Evolutionary conservation across 345 rosid genomes (phyloP).

Genomic region (Citrus medica): DNA sequence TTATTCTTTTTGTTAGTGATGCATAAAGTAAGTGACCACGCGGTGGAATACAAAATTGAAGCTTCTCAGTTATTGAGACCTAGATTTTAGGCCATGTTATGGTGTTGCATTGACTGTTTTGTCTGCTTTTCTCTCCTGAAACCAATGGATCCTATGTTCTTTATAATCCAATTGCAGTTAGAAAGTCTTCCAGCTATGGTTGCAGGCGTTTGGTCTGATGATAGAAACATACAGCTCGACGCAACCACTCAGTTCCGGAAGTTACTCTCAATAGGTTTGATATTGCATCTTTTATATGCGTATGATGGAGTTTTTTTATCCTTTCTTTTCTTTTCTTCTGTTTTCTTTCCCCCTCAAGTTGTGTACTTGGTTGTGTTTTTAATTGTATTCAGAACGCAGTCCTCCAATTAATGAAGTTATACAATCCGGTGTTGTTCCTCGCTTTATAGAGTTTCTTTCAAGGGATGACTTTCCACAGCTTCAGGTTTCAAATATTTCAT

Average conservation of each 20-base stretch:
- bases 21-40: background rate
- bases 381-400: constrained; percentile 47
- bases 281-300: background rate
- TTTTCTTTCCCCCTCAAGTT: background rate
- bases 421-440: constrained; percentile 70
- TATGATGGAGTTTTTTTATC: background rate
- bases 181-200: constrained; percentile 64
- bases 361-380: background rate
- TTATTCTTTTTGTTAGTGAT: background rate
- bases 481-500: constrained; percentile 39
- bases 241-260: constrained; percentile 68
- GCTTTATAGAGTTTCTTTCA: constrained; percentile 65
- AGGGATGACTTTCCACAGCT: constrained; percentile 78
- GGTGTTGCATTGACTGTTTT: too few relatives aligned
- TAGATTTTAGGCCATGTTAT: background rate
- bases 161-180: constrained; percentile 34
- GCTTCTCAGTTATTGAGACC: background rate
- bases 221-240: constrained; percentile 53
- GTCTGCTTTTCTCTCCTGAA: background rate
- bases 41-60: background rate
- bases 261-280: constrained; percentile 64
- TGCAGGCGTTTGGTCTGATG: constrained; percentile 60
- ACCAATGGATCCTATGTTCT: background rate
- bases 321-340: background rate
- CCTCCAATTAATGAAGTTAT: constrained; percentile 80